Evolutionary conservation across 169 alveolate species (phyloP), one percentile per base, ranked within the genome.

Genomic region (Cryptosporidium felis): DNA sequence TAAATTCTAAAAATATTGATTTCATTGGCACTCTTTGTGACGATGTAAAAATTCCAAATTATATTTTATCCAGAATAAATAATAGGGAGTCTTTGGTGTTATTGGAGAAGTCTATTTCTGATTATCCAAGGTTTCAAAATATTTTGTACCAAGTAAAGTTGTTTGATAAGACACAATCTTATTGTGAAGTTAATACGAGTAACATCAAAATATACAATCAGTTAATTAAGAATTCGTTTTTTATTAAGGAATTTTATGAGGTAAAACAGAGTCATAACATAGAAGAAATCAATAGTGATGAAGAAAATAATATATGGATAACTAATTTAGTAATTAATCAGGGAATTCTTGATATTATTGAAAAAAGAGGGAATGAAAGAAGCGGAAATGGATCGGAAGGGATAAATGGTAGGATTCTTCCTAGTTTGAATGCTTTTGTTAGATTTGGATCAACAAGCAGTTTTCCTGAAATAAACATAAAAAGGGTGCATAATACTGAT

Each of bases 51-150:
- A 74, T 74, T 0, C 36, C 85, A 0, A 49, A 18, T 4, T 74
- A 53, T 16, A 49, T 74, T 21, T 34, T 74, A 5, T 36, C 46
- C 14, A 47, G 85, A 56, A 53, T 74, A n/a, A 74, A 40, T 16
- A 56, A 74, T 74, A 49, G 53, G 16, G 85, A 74, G n/a, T 53
- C 85, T 9, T 26, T 74, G 5, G n/a, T 56, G 10, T 12, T 74
- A 16, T 56, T 74, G n/a, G 85, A 74, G 26, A 74, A 74, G 46
- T 53, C 85, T 1, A 74, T 56, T 6, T 56, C 60, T 1, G 67
- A 74, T 21, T 74, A 74, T 16, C 85, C 85, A 10, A 74, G 85
- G 56, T 49, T 56, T 16, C 51, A 56, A 26, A 53, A 51, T 36
- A 36, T 74, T 28, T 36, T 74, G 0, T 53, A 56, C 10, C 60